Evolutionary conservation across 768 basidiomycete genomes (phyloP), one percentile per base, ranked within the genome.

Genomic region (Boletus edulis): DNA sequence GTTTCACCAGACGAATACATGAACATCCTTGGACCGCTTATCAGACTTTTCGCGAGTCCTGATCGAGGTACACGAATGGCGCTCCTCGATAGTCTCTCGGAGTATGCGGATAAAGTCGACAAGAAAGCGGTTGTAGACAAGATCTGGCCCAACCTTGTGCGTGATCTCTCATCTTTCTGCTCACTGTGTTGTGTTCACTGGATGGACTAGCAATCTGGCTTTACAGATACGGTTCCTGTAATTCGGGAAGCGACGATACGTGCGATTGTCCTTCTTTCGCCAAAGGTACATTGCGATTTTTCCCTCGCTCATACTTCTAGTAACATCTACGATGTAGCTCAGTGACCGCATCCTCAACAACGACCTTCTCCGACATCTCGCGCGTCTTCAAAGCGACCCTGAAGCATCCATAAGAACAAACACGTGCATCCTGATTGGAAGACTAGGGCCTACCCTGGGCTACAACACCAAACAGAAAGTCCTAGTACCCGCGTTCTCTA

Each of bases 321-420:
- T 59, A 37, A 51, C 45, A 20, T 22, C 35, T 20, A 11, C 38
- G 7, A 13, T 31, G 3, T 57, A 97, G 94, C 78, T 99, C 48
- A 89, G 76, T 47, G 94, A 97, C 60, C 87, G 96, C 3, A 83
- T 98, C 38, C 78, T 98, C 37, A 99, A 99, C 72, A 99, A 98
- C 63, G 97, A 99, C 57, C 84, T 99, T 18, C 82, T 99, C 12
- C 87, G 96, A 3, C 81, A 91, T 57, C 81, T 99, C 22, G 96
- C 96, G 3, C 92, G 91, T 65, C 87, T 91, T 73, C 97, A 99
- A 73, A 84, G 80, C 34, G 97, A 98, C 66, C 78, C 87, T 1
- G 97, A 99, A 72, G 83, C 95, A 4, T 95, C 94, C 6, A 98
- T 98, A 62, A 83, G 97, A 44, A 98, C 97, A 15, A 98, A 98